Percentiles rank a stretch among this genome's conserved stretches.
Conservation (phyloP, 2,329 filamentous ascomycete genomes). For the Ambrosiella cleistominuta region DNA sequence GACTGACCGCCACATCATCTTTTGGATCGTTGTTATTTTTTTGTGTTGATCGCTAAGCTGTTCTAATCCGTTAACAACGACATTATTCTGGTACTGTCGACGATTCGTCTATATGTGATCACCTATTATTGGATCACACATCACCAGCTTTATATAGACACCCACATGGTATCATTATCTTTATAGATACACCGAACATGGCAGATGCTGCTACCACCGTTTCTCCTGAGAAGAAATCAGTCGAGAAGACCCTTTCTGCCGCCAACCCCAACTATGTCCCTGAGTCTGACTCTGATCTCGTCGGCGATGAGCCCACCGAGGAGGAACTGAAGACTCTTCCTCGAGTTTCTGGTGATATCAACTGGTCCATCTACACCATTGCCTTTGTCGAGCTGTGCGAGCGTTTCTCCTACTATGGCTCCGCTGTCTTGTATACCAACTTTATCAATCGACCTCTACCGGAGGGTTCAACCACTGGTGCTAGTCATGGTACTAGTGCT, state of each 20-base stretch:
- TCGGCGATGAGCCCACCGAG: slow-evolving; percentile 34
- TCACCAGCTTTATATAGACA: not conserved
- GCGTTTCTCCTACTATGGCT: slow-evolving; percentile 63
- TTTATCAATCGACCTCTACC: slow-evolving; percentile 42
- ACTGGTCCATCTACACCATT: slow-evolving; percentile 49
- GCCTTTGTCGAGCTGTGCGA: slow-evolving; percentile 60
- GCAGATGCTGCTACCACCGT: slow-evolving; percentile 2
- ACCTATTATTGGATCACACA: not conserved
- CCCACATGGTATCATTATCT: not conserved
- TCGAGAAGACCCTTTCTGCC: slow-evolving; percentile 2
- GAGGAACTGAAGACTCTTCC: slow-evolving; percentile 45
- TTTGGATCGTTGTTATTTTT: not conserved
- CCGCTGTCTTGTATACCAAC: slow-evolving; percentile 50
- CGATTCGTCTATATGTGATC: not conserved
- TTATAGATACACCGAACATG: not conserved
- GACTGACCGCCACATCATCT: not conserved
- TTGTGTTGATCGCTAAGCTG: not conserved
- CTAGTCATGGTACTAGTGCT: slow-evolving; percentile 20
- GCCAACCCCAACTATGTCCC: slow-evolving; percentile 15
- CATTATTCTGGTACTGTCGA: not conserved
- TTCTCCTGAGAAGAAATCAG: not conserved
- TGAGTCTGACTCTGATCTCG: slow-evolving; percentile 17
- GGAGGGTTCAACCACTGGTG: slow-evolving; percentile 34
- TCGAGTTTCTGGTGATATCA: slow-evolving; percentile 46
- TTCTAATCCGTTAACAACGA: not conserved